These are phyloP conservation scores for Martensiomyces pterosporus DNA, from an alignment of 192 early-diverging fungal genomes.

Conservation along the genomic window DNA sequence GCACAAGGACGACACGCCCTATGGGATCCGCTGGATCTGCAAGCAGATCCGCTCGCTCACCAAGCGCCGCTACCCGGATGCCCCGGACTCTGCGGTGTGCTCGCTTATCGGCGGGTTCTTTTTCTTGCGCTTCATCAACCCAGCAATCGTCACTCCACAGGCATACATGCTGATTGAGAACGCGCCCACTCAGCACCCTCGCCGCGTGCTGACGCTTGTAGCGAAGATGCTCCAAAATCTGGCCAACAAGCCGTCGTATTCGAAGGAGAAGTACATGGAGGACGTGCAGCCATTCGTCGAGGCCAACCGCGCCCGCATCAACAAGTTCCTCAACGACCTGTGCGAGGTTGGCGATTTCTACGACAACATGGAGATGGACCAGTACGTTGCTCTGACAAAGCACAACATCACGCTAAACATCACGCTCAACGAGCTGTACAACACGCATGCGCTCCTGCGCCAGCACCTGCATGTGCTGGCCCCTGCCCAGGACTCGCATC, in stretches of 20 bases:
- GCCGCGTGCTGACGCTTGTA: conserved; percentile 85
- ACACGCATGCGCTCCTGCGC: conserved; percentile 78
- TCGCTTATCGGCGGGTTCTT: conserved; percentile 98
- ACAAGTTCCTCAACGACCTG: conserved; percentile 84
- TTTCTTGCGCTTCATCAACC: conserved; percentile 94
- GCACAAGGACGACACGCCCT: conserved; percentile 80
- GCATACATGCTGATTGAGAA: conserved; percentile 90
- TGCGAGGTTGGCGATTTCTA: conserved; percentile 96
- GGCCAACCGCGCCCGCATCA: conserved; percentile 76
- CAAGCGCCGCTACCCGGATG: conserved; percentile 89
- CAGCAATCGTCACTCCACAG: conserved; percentile 95
- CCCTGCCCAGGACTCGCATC: conserved; percentile 74
- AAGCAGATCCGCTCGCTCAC: conserved; percentile 94
- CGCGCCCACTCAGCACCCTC: conserved; percentile 71
- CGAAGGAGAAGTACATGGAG: conserved; percentile 91
- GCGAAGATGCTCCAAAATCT: conserved; percentile 95
- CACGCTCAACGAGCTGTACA: conserved; percentile 92
- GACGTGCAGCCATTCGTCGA: conserved; percentile 88
- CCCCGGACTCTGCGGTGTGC: conserved; percentile 81
- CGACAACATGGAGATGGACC: conserved; percentile 96
- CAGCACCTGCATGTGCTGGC: conserved; percentile 80
- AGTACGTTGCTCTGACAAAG: conserved; percentile 93
- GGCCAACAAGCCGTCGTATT: conserved; percentile 87
- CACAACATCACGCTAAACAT: conserved; percentile 87
- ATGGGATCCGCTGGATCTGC: conserved; percentile 97